These are phyloP conservation scores for Stromatinia cepivora DNA, from an alignment of 2,329 filamentous ascomycete species.

Conservation along the genomic window DNA sequence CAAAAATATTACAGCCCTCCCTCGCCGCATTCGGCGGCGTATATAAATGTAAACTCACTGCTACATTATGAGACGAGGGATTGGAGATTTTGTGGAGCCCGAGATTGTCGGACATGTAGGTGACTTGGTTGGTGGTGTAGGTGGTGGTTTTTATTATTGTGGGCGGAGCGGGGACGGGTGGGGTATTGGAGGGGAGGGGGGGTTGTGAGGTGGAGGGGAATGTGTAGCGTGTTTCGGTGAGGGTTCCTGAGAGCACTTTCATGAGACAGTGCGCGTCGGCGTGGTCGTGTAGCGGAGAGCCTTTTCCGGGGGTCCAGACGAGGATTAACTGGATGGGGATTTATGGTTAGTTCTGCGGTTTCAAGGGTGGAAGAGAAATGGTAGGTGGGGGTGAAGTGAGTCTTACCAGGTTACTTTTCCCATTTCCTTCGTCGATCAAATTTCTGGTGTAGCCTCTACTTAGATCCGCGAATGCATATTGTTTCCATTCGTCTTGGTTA, in stretches of 20 bases:
- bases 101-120: constrained; percentile 89
- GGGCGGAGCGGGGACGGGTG: constrained; percentile 52
- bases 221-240: constrained; percentile 67
- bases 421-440: constrained; percentile 86
- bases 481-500: constrained; percentile 67
- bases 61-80: constrained; percentile 66
- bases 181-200: constrained; percentile 60
- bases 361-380: constrained; percentile 1
- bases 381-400: constrained; percentile 11
- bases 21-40: constrained; percentile 87
- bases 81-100: constrained; percentile 84
- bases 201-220: constrained; percentile 50
- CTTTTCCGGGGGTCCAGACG: constrained; percentile 83
- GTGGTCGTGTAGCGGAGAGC: constrained; percentile 83
- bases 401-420: constrained; percentile 53
- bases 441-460: constrained; percentile 80
- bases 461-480: constrained; percentile 72
- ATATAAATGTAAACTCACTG: constrained; percentile 84
- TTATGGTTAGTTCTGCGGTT: constrained; percentile 1
- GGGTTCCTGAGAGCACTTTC: constrained; percentile 74
- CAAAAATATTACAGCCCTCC: constrained; percentile 79
- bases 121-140: constrained; percentile 71
- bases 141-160: constrained; percentile 64
- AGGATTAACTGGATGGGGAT: constrained; percentile 71
- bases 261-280: constrained; percentile 88